These are phyloP conservation scores for Fusarium lateritium DNA, from an alignment of 2,329 filamentous ascomycete species.

Conservation along the genomic window DNA sequence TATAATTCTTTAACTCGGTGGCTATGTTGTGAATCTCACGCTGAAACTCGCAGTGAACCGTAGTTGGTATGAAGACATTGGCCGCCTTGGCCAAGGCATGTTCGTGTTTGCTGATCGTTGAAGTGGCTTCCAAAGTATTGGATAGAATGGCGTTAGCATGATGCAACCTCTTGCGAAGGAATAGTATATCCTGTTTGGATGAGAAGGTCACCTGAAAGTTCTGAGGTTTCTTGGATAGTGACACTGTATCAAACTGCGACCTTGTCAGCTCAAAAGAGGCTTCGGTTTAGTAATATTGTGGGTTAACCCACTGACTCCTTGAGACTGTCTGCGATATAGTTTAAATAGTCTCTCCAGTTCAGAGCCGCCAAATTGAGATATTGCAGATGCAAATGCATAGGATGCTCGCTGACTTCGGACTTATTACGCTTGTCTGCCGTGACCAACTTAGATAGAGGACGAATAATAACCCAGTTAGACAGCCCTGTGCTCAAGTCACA, in stretches of 20 bases:
- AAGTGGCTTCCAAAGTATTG: no score
- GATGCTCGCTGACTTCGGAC: not conserved
- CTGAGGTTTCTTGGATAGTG: no score
- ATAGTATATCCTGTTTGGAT: no score
- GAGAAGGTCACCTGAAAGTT: no score
- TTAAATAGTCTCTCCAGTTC: conserved; percentile 1
- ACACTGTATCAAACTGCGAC: not conserved
- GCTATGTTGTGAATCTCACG: not conserved
- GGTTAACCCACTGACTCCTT: not conserved
- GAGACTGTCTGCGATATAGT: not conserved
- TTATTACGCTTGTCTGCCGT: no score
- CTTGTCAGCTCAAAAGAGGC: not conserved
- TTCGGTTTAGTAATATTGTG: no score
- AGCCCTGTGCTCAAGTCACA: not conserved
- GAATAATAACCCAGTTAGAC: not conserved
- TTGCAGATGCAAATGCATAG: not conserved
- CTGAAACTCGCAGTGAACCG: no score
- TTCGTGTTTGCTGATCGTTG: no score
- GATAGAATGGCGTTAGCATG: no score
- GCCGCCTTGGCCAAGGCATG: no score
- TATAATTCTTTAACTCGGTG: not conserved
- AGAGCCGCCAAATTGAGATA: not conserved
- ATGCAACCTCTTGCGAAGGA: no score
- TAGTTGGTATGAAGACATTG: no score
- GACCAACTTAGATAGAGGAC: not conserved